Evolutionary conservation across 345 rosid genomes (phyloP), one percentile per base, ranked within the genome.

Genomic region (Reutealis trisperma): DNA sequence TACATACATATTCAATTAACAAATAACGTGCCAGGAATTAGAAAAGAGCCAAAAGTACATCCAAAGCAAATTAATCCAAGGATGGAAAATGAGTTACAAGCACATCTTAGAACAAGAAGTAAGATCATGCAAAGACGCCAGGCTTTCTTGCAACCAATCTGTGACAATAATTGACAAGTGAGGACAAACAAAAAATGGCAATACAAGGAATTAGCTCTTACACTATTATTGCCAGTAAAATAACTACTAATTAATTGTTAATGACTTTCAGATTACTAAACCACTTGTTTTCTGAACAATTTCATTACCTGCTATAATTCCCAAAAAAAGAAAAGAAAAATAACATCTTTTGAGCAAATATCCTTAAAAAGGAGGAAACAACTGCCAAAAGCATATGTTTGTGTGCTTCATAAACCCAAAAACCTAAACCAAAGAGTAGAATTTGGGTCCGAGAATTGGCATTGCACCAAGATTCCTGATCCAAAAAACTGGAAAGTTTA

Each of bases 31-130:
- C 67, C 15, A 27, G 19, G 27, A 14, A 70, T 44, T 30, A 21
- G 57, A 30, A 1, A 78, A 27, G 3, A 45, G 6, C 8, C 71
- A 72, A 24, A 61, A 49, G 18, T 6, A 49, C n/a, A 74, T 63
- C 71, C 30, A 63, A 41, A 32, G 45, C 25, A 63, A 55, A 76
- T 49, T 47, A 22, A 70, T 30, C 12, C 16, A 18, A 32, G 34
- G 60, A 74, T 22, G 51, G 49, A 24, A 80, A 3, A 41, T n/a
- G 25, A 47, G 49, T 64, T 47, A 16, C 21, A 68, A 73, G 30
- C 61, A 73, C 62, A 57, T 37, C 55, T 41, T 18, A 1, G 15
- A 42, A 66, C 18, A 34, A 34, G 37, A 34, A 34, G 37, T 45
- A 45, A 41, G 15, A 5, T 22, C 60, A 63, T 21, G 70, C 41